Percentiles rank a stretch among this genome's conserved stretches.
phyloP scores from a whole-genome alignment of 768 basidiomycete genomes.

The Lentinula sp. region DNA sequence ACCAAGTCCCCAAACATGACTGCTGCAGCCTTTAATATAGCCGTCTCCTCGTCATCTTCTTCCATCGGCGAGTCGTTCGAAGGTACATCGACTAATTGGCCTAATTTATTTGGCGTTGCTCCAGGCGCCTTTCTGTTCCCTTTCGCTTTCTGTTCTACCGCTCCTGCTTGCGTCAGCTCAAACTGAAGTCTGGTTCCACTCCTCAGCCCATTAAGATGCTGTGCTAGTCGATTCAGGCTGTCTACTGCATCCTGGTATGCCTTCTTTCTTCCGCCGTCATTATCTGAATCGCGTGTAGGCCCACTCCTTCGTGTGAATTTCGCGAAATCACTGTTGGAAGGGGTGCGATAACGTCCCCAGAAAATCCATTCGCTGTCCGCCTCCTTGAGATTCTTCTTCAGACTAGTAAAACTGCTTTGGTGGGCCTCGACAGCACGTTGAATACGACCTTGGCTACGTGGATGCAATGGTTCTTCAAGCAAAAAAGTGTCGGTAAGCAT shows the following conservation, averaged over 20 bases:
- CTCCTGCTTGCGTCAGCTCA: constrained; percentile 64
- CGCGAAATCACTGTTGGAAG: background rate
- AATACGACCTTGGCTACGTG: constrained; percentile 55
- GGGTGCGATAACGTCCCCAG: constrained; percentile 15
- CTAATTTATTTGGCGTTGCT: constrained; percentile 3
- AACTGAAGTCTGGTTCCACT: constrained; percentile 81
- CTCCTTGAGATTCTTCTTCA: constrained; percentile 82
- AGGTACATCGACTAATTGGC: background rate
- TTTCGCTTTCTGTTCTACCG: constrained; percentile 17
- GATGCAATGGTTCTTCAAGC: constrained; percentile 60
- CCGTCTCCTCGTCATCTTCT: constrained; percentile 28
- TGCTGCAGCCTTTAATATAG: constrained; percentile 56
- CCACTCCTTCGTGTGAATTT: background rate
- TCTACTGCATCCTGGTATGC: constrained; percentile 86
- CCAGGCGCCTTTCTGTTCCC: constrained; percentile 9
- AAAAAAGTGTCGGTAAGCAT: constrained; percentile 84
- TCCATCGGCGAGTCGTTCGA: constrained; percentile 11
- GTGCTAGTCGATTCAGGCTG: constrained; percentile 83
- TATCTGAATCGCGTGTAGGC: constrained; percentile 4
- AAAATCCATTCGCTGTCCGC: constrained; percentile 80
- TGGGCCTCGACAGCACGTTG: constrained; percentile 80
- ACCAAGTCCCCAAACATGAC: constrained; percentile 74
- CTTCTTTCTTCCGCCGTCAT: constrained; percentile 29
- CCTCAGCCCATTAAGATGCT: constrained; percentile 87
- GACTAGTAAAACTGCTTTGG: constrained; percentile 81